Base-by-base conservation (phyloP, 2,329 filamentous ascomycete genomes). In the Sordariomycetes sp. region DNA sequence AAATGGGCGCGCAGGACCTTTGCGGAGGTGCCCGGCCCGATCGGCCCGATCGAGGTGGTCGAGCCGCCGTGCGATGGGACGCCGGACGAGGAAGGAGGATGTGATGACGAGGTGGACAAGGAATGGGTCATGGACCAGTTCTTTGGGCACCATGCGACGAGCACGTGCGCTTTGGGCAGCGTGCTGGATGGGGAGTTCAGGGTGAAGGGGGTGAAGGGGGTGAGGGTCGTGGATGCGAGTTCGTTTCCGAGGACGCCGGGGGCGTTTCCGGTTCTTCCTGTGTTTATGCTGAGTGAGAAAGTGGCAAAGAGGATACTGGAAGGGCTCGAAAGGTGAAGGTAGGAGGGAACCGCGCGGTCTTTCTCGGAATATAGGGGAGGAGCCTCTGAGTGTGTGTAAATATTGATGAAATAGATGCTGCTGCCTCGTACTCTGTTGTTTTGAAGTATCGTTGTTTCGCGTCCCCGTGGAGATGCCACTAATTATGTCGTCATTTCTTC, bases 141-240 rank as follows among this genome's bases (percentile, higher is more conserved):
- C 18, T 58, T 43, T 22, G 50, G 34, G 2, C 82, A 85, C 64
- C 82, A 86, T 65, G 79, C 79, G 1, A 78, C 73, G 0, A 79
- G 77, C 46, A 80, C 80, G 0, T 78, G 74, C 53, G 72, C 78
- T 0, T 85, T 86, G 61, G 82, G 83, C 1, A 80, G 80, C 10
- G 81, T 58, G 80, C 66, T 86, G 55, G 79, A 86, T 64, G 73
- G 72, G 0, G 69, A 77, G 56, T 83, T 85, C 66, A 72, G 74
- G 22, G 81, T 86, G 3, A 71, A 77, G 20, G 80, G 81, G 1
- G 76, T 82, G 0, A 66, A 73, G 1, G 75, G 76, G 0, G 69
- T 86, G 55, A 71, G 82, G 4, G 82, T 85, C 6, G 82, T 85
- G 1, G 83, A 86, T 70, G 82, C 79, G 0, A 78, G 74, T n/a